phyloP scores from a whole-genome alignment of 345 rosid species.

The Gossypium longicalyx region DNA sequence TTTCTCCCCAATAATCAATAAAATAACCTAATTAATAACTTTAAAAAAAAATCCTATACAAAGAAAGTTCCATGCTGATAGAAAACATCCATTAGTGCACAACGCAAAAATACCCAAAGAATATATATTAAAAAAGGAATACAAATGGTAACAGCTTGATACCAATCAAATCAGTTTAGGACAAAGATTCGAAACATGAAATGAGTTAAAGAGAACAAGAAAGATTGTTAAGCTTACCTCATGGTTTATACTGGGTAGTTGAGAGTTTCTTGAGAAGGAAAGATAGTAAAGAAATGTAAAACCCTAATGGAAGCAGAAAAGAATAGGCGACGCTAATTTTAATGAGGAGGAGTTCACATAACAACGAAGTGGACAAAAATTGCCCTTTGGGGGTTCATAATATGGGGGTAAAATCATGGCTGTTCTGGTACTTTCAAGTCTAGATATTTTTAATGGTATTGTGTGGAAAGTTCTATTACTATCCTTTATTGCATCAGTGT shows the following conservation, averaged over 20 bases:
- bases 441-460: neutral
- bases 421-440: neutral
- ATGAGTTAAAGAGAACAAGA: neutral
- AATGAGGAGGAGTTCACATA: neutral
- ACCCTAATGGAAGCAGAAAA: neutral
- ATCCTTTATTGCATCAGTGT: neutral
- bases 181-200: neutral
- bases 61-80: neutral
- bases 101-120: no score
- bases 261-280: neutral
- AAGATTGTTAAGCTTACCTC: slow-evolving; percentile 3
- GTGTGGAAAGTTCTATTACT: neutral
- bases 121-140: neutral
- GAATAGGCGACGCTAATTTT: neutral
- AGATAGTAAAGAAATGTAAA: neutral
- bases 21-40: neutral
- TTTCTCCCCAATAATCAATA: neutral
- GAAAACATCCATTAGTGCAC: no score
- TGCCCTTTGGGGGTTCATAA: neutral
- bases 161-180: neutral
- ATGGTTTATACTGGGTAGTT: neutral
- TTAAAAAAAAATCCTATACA: neutral
- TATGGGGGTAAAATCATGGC: neutral
- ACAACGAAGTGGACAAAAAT: neutral
- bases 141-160: neutral